Evolutionary conservation across 208 protist genomes (phyloP).

Genomic region (Kentomonas sorsogonicus): DNA sequence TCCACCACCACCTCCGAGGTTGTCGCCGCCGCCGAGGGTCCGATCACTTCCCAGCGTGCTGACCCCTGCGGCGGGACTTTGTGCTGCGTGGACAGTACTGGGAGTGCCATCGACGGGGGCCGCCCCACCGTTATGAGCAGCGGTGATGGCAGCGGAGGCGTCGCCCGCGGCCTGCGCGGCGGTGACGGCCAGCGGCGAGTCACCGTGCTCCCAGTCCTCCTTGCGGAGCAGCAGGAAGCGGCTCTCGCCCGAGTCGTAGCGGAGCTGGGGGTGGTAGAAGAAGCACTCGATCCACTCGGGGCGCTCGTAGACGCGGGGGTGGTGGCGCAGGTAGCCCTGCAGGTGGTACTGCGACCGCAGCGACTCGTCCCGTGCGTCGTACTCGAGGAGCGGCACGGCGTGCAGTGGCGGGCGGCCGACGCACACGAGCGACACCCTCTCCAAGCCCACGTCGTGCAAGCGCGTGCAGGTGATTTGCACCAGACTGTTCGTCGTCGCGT

Average conservation of each 20-base stretch:
- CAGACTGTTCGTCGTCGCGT: slow-evolving; percentile 58
- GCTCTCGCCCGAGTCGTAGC: slow-evolving; percentile 24
- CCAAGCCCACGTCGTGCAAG: slow-evolving; percentile 66
- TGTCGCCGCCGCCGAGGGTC: too few species aligned
- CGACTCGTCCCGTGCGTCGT: slow-evolving; percentile 44
- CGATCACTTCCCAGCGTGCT: too few species aligned
- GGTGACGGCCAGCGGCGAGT: too few species aligned
- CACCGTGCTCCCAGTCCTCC: slow-evolving; percentile 62
- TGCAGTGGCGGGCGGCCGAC: slow-evolving; percentile 82
- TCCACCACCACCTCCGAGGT: too few species aligned
- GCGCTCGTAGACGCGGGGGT: slow-evolving; percentile 48
- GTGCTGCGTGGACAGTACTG: neutral
- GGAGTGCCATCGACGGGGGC: neutral
- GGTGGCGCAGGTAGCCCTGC: slow-evolving; percentile 16
- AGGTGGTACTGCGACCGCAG: slow-evolving; percentile 72
- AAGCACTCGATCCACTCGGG: slow-evolving; percentile 60
- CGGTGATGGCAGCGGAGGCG: neutral
- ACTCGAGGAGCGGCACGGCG: slow-evolving; percentile 73
- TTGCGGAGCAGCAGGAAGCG: slow-evolving; percentile 66
- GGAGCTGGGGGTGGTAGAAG: slow-evolving; percentile 67
- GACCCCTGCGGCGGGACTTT: neutral
- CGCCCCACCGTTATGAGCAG: slow-evolving; percentile 1
- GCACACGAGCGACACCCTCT: slow-evolving; percentile 66
- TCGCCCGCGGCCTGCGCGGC: neutral
- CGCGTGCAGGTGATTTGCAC: slow-evolving; percentile 59